Evolutionary conservation across 1,284 basidiomycete genomes (phyloP).

Genomic region (Irpex sp.): DNA sequence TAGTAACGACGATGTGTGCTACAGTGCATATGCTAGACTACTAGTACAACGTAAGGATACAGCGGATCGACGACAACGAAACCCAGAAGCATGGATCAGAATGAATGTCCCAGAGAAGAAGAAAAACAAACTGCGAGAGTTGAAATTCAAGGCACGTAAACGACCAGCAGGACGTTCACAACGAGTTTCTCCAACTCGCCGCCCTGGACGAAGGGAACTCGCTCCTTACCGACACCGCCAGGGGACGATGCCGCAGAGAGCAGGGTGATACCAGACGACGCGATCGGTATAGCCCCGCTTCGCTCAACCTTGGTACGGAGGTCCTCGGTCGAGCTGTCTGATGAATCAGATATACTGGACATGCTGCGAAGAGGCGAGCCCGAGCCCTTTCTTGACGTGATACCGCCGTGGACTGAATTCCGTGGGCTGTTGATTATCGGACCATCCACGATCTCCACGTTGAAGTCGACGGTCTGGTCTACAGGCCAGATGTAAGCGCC

Average conservation of each 20-base stretch:
- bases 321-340: constrained; percentile 36
- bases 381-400: constrained; percentile 11
- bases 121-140: neutral
- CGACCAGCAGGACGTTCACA: constrained; percentile 68
- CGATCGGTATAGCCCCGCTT: constrained; percentile 62
- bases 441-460: constrained; percentile 40
- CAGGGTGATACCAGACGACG: constrained; percentile 59
- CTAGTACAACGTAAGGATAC: constrained; percentile 7
- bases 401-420: constrained; percentile 27
- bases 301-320: constrained; percentile 56
- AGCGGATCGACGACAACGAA: constrained; percentile 2
- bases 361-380: constrained; percentile 3
- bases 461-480: constrained; percentile 63
- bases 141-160: constrained; percentile 49
- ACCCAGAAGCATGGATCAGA: neutral
- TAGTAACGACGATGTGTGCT: constrained; percentile 1
- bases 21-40: constrained; percentile 6
- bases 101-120: neutral
- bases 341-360: constrained; percentile 32
- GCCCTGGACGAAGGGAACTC: constrained; percentile 63
- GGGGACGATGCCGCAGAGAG: constrained; percentile 49
- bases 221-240: constrained; percentile 55
- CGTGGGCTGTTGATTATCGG: constrained; percentile 29
- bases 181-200: constrained; percentile 69
- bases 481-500: constrained; percentile 79